Evolutionary conservation across 2,329 filamentous ascomycete genomes (phyloP), one percentile per base, ranked within the genome.

Genomic region (Ceratocystis eucalypticola): DNA sequence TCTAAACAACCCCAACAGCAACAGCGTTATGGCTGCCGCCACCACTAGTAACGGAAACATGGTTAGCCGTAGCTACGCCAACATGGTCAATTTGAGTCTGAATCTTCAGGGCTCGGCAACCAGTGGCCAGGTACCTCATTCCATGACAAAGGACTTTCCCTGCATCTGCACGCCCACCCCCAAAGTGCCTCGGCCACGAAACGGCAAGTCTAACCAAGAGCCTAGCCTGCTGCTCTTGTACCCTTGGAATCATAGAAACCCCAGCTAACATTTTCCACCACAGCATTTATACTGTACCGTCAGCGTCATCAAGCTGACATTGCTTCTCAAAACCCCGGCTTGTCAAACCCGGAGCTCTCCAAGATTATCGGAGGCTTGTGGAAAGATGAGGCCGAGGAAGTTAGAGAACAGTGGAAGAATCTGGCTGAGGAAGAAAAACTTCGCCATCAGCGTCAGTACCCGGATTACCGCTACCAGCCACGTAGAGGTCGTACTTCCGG

Each of bases 221-320:
- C 41, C 22, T 22, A 22, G 22, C 22, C 22, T 22, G 22, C 45
- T 57, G 48, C 44, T 61, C 44, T 37, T 25, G 6, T 50, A 48
- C 12, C 25, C 20, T 20, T 67, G 37, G 69, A 67, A 25, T 33
- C 22, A 63, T 45, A 65, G 15, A 28, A 45, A 25, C 44, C 22
- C 46, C 53, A 44, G 64, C 30, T 20, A 64, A 20, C 57, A 61
- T 50, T 33, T 15, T 17, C 20, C 10, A 17, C 50, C 15, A 20
- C n/a, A 99, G 94, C 93, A 63, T 99, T 99, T 78, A 99, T 99
- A 70, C 81, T 99, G 71, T 99, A 96, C 78, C 91, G 94, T 48
- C 92, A 97, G 74, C 88, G 95, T 75, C 88, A 94, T 72, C 93
- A 97, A 76, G 85, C 88, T 20, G 80, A 84, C 62, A 90, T 97